Percentiles rank a stretch among this genome's conserved stretches.
These are phyloP conservation scores for Atkinsonella hypoxylon DNA, from an alignment of 2,329 filamentous ascomycete species.

Conservation along the genomic window DNA sequence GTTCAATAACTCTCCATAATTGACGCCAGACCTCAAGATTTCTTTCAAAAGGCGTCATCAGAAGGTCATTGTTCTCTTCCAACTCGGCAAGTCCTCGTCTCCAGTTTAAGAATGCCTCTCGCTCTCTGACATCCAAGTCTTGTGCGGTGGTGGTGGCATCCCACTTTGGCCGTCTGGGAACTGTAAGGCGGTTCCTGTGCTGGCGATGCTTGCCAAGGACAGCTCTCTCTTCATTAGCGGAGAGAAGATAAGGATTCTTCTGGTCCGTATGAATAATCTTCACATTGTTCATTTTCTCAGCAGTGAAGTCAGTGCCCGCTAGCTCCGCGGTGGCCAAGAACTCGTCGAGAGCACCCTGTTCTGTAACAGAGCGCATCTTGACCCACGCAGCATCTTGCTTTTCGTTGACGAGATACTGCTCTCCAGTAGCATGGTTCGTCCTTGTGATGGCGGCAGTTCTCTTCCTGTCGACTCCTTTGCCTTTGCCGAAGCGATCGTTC, in stretches of 20 bases:
- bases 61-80: constrained; percentile 83
- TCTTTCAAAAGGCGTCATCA: constrained; percentile 96
- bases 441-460: constrained; percentile 48
- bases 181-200: constrained; percentile 69
- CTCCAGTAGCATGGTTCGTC: constrained; percentile 68
- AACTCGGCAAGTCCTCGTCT: constrained; percentile 81
- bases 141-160: constrained; percentile 72
- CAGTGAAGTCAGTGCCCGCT: constrained; percentile 97
- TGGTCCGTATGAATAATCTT: constrained; percentile 97
- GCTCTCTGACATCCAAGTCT: constrained; percentile 69
- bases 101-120: constrained; percentile 76
- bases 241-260: constrained; percentile 87
- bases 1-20: constrained; percentile 93
- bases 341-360: constrained; percentile 92
- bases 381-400: constrained; percentile 90
- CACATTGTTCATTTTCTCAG: constrained; percentile 97
- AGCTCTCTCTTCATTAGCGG: constrained; percentile 68
- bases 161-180: constrained; percentile 84
- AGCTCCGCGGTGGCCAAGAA: constrained; percentile 92
- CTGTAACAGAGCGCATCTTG: constrained; percentile 98
- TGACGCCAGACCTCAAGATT: constrained; percentile 98
- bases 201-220: constrained; percentile 70
- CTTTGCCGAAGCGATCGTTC: constrained; percentile 96
- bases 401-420: constrained; percentile 86
- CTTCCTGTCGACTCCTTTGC: constrained; percentile 74